Evolutionary conservation across 1,139 yeast genomes (phyloP).

Genomic region (Yamadazyma sp.): DNA sequence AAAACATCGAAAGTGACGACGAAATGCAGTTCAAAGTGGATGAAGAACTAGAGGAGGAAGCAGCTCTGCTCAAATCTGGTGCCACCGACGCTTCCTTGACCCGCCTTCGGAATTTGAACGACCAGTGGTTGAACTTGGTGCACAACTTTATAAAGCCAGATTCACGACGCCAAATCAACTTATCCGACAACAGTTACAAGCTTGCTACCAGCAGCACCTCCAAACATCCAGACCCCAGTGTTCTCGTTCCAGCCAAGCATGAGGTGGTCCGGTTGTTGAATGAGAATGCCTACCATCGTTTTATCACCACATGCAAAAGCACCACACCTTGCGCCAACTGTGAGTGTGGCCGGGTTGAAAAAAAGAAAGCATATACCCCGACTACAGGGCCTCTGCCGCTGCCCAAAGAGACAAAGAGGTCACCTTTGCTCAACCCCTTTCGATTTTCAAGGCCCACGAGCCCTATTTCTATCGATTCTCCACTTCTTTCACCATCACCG

Average conservation of each 20-base stretch:
- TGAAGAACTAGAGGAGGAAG: conserved; percentile 4
- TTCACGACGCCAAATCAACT: conserved; percentile 46
- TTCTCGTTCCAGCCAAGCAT: conserved; percentile 41
- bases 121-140: conserved; percentile 31
- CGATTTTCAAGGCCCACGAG: conserved; percentile 11
- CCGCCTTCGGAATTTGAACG: conserved; percentile 3
- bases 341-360: conserved; percentile 9
- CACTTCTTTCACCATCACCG: conserved; percentile 10
- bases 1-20: conserved; percentile 20
- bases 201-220: conserved; percentile 24
- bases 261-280: conserved; percentile 44
- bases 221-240: conserved; percentile 38
- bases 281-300: conserved; percentile 41
- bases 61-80: conserved; percentile 7
- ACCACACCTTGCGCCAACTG: conserved; percentile 9
- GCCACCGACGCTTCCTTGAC: neutral
- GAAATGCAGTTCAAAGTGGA: conserved; percentile 13
- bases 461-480: conserved; percentile 12
- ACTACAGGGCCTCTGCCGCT: too few relatives aligned
- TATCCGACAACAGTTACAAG: conserved; percentile 35
- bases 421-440: conserved; percentile 9
- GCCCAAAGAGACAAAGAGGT: conserved; percentile 5
- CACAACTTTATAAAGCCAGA: conserved; percentile 29
- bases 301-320: conserved; percentile 12
- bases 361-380: neutral